A percentile compares a stretch with the other conserved stretches of the same genome.
phyloP scores from a whole-genome alignment of 2,329 filamentous ascomycete species.

The Calonectria multiphialidica region DNA sequence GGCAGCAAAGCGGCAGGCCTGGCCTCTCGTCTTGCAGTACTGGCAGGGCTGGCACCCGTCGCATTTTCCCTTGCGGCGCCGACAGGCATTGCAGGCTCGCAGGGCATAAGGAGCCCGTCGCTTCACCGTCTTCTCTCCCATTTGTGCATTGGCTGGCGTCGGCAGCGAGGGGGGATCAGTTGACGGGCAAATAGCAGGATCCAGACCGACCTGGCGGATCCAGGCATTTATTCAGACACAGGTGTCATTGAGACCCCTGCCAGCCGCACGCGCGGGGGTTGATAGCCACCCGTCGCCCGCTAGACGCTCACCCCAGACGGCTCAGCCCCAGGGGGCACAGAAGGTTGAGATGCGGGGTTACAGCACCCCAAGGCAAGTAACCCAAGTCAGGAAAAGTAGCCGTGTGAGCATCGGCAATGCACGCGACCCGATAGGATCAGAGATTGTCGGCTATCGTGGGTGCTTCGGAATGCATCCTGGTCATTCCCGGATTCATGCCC shows the following conservation, averaged over 20 bases:
- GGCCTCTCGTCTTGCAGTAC: slow-evolving; percentile 28
- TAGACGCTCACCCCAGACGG: background rate
- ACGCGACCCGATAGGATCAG: background rate
- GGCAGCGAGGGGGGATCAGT: background rate
- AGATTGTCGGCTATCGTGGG: background rate
- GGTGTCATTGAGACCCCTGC: background rate
- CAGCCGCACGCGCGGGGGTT: background rate
- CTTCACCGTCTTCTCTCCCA: background rate
- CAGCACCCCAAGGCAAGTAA: too few species aligned
- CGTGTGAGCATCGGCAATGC: background rate
- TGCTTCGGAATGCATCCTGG: background rate
- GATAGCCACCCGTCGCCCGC: background rate
- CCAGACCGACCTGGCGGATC: background rate
- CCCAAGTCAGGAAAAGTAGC: background rate
- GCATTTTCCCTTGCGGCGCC: slow-evolving; percentile 40
- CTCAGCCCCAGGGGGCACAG: background rate
- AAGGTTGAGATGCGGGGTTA: background rate
- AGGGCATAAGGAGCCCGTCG: slow-evolving; percentile 35
- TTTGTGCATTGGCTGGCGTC: background rate
- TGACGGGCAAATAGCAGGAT: background rate
- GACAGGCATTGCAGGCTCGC: slow-evolving; percentile 41
- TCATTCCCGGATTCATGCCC: background rate
- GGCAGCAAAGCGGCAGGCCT: slow-evolving; percentile 29
- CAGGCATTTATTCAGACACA: background rate
- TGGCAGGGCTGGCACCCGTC: slow-evolving; percentile 37